These are phyloP conservation scores for Vanderwaltozyma yarrowii DNA, from an alignment of 805 yeast genomes.

Conservation along the genomic window DNA sequence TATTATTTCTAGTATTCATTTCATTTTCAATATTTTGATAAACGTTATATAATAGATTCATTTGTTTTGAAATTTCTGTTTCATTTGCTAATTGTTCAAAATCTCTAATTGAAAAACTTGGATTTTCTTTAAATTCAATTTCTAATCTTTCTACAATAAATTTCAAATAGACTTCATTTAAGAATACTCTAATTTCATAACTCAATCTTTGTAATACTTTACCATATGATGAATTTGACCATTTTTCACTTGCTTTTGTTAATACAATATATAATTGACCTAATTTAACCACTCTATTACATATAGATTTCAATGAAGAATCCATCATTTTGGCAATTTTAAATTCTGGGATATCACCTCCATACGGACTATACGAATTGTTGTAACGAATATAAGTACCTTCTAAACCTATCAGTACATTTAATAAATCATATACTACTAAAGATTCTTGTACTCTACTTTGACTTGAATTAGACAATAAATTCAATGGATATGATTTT, in stretches of 20 bases:
- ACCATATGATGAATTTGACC: constrained; percentile 50
- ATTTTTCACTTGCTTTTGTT: constrained; percentile 47
- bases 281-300: constrained; percentile 45
- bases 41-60: constrained; percentile 51
- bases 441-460: constrained; percentile 57
- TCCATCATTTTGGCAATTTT: constrained; percentile 64
- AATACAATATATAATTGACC: constrained; percentile 60
- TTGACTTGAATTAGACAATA: constrained; percentile 18
- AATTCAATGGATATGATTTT: constrained; percentile 37
- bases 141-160: constrained; percentile 39
- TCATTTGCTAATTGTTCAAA: constrained; percentile 42
- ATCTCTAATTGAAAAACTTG: constrained; percentile 46
- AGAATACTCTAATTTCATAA: constrained; percentile 39
- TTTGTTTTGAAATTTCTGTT: constrained; percentile 27
- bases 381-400: constrained; percentile 68
- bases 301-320: constrained; percentile 58
- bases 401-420: constrained; percentile 61
- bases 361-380: constrained; percentile 44
- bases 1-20: constrained; percentile 31
- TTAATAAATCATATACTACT: constrained; percentile 58
- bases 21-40: constrained; percentile 40
- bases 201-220: constrained; percentile 66
- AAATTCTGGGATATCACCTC: constrained; percentile 51
- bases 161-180: constrained; percentile 29
- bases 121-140: constrained; percentile 37